A percentile compares a stretch with the other conserved stretches of the same genome.
These are phyloP conservation scores for Tulasnella sp. DNA, from an alignment of 768 basidiomycete species.

Conservation along the genomic window DNA sequence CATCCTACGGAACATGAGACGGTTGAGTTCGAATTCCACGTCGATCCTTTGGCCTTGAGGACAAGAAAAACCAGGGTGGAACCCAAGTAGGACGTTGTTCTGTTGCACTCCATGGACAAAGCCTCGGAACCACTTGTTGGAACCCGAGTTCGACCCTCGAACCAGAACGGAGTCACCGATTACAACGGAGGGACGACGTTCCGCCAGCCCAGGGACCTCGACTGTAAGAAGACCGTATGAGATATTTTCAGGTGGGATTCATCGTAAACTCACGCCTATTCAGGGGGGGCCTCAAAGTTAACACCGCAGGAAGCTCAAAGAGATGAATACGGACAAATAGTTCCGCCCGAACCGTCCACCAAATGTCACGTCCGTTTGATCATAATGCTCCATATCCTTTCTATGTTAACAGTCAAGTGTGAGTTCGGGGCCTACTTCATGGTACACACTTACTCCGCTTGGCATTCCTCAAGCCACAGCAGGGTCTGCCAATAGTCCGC, in stretches of 20 bases:
- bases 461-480: constrained; percentile 47
- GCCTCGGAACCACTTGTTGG: constrained; percentile 37
- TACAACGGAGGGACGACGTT: constrained; percentile 56
- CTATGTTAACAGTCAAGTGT: constrained; percentile 19
- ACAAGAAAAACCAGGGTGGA: constrained; percentile 43
- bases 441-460: not conserved
- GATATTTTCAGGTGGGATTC: not conserved
- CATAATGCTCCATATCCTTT: constrained; percentile 37
- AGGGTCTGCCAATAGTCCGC: constrained; percentile 44
- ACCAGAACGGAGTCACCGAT: constrained; percentile 49
- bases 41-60: constrained; percentile 44
- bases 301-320: too few relatives aligned
- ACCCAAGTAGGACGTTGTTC: constrained; percentile 45
- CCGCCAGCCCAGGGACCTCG: constrained; percentile 51
- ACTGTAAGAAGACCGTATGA: constrained; percentile 37
- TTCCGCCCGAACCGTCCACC: constrained; percentile 32
- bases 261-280: not conserved
- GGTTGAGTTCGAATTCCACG: constrained; percentile 55
- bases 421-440: not conserved
- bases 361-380: constrained; percentile 30
- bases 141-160: constrained; percentile 27
- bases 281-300: too few relatives aligned
- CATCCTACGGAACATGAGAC: constrained; percentile 51
- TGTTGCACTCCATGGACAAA: constrained; percentile 49
- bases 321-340: not conserved